Percentiles rank a stretch among this genome's conserved stretches.
phyloP scores from a whole-genome alignment of 2,329 filamentous ascomycete species.

The Orbilia quercus region DNA sequence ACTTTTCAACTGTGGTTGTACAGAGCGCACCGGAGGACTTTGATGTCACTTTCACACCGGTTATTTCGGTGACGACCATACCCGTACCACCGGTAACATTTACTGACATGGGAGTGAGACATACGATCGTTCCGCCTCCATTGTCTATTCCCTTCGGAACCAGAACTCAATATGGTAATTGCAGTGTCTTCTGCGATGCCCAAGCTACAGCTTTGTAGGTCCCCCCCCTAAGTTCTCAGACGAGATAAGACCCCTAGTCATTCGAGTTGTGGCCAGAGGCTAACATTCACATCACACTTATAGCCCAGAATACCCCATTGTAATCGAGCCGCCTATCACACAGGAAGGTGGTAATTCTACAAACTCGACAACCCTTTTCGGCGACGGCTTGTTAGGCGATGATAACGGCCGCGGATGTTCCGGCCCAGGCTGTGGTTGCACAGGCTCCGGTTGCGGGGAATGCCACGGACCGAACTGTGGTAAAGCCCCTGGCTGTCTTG shows the following conservation, averaged over 20 bases:
- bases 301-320: background rate
- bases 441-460: background rate
- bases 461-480: constrained; percentile 16
- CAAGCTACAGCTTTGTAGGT: constrained; percentile 3
- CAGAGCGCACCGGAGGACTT: background rate
- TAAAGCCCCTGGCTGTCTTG: background rate
- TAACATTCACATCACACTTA: background rate
- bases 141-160: constrained; percentile 7
- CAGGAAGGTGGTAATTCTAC: background rate
- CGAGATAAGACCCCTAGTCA: too few species aligned
- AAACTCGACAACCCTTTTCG: constrained; percentile 1
- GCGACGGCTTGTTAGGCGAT: constrained; percentile 9
- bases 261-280: background rate
- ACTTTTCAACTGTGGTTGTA: background rate
- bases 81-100: constrained; percentile 1
- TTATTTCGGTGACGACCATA: background rate
- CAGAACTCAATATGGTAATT: constrained; percentile 2
- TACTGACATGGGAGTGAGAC: background rate
- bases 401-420: constrained; percentile 13
- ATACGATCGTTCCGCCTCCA: constrained; percentile 3
- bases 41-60: background rate
- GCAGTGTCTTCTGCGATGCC: constrained; percentile 4
- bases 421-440: constrained; percentile 8
- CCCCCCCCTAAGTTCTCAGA: too few species aligned
- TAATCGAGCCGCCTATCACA: background rate